Conservation (phyloP, 768 basidiomycete genomes). For the Podaxis sp. region DNA sequence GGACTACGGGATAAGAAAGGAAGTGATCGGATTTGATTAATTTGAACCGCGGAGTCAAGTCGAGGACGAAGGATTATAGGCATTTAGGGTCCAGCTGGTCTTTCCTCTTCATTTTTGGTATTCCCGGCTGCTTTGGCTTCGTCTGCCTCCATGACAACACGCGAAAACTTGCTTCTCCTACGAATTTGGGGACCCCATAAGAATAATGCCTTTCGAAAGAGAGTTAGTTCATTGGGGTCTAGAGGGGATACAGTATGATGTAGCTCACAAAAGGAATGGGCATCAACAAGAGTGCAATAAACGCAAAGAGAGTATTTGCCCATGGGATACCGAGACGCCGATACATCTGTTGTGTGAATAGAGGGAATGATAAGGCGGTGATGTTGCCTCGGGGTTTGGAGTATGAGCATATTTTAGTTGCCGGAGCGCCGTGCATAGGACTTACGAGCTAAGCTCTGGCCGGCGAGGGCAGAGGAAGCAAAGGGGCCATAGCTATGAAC, state of each 20-base stretch:
- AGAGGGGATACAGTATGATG: background rate
- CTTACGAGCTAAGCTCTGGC: conserved; percentile 54
- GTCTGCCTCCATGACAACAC: conserved; percentile 9
- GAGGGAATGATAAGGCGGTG: conserved; percentile 46
- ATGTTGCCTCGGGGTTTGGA: conserved; percentile 35
- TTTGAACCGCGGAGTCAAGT: too few species aligned
- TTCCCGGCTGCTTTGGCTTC: conserved; percentile 1
- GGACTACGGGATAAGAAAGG: too few species aligned
- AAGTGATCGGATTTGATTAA: too few species aligned
- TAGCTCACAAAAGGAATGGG: conserved; percentile 47
- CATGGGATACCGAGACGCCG: conserved; percentile 49
- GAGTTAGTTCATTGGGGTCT: background rate
- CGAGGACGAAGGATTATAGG: too few species aligned
- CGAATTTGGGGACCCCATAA: conserved; percentile 41
- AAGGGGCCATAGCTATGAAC: conserved; percentile 42
- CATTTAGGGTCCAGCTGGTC: too few species aligned
- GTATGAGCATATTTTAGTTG: background rate
- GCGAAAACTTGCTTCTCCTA: conserved; percentile 37
- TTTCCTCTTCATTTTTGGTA: background rate
- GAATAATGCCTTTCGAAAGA: conserved; percentile 34
- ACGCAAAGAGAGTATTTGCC: conserved; percentile 51
- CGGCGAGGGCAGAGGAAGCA: conserved; percentile 63
- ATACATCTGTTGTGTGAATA: conserved; percentile 60
- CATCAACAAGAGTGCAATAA: conserved; percentile 44
- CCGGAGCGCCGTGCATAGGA: conserved; percentile 6